Evolutionary conservation across 2,329 filamentous ascomycete species (phyloP).

Genomic region (Colletotrichum spaethianum): DNA sequence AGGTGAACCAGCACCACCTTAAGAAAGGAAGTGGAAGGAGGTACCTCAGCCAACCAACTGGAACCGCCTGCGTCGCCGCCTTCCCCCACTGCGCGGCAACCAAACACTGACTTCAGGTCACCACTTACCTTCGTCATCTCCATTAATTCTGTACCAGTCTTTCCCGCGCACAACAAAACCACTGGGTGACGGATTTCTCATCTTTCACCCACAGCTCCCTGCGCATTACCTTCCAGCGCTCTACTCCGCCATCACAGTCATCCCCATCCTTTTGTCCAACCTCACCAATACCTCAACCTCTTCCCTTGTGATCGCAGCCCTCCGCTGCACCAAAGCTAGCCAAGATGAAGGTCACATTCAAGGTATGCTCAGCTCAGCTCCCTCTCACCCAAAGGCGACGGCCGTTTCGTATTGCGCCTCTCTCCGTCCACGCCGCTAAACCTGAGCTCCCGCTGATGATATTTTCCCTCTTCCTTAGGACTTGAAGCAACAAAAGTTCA

Average conservation of each 20-base stretch:
- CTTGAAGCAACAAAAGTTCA: slow-evolving; percentile 98
- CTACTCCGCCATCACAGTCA: slow-evolving; percentile 1
- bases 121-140: slow-evolving; percentile 42
- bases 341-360: slow-evolving; percentile 79
- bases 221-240: slow-evolving; percentile 27
- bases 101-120: slow-evolving; percentile 42
- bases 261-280: neutral
- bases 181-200: slow-evolving; percentile 34
- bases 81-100: slow-evolving; percentile 36
- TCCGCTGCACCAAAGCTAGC: slow-evolving; percentile 53
- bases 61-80: slow-evolving; percentile 19
- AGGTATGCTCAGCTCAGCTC: slow-evolving; percentile 59
- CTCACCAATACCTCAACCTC: neutral
- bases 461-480: slow-evolving; percentile 70
- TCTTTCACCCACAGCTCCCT: slow-evolving; percentile 28
- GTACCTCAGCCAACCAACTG: slow-evolving; percentile 39
- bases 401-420: neutral
- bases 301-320: slow-evolving; percentile 41
- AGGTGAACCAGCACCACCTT: slow-evolving; percentile 6
- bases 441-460: slow-evolving; percentile 34
- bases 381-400: neutral
- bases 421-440: neutral
- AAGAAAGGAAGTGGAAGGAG: slow-evolving; percentile 18
- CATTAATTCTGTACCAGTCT: slow-evolving; percentile 38
- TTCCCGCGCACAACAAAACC: slow-evolving; percentile 39